phyloP scores from a whole-genome alignment of 768 basidiomycete genomes.

The Pleurotus sapidus region DNA sequence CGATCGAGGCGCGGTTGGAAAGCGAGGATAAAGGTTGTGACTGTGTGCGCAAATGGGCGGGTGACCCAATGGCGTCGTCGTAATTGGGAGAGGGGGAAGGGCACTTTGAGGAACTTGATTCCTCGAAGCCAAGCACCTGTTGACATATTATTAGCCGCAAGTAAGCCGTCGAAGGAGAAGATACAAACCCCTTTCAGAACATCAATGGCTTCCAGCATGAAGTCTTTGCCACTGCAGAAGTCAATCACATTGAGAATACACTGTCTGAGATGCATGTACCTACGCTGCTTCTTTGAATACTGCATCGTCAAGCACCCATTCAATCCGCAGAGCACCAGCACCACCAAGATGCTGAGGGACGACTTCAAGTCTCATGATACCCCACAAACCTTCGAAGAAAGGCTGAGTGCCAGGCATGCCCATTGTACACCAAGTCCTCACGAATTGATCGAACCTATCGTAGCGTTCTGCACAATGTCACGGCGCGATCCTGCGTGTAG shows the following conservation, averaged over 20 bases:
- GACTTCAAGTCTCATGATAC: constrained; percentile 75
- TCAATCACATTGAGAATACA: constrained; percentile 17
- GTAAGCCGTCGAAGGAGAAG: constrained; percentile 12
- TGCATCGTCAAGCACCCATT: constrained; percentile 94
- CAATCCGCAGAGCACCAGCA: constrained; percentile 66
- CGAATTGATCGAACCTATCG: constrained; percentile 72
- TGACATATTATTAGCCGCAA: constrained; percentile 5
- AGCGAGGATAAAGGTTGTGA: constrained; percentile 50
- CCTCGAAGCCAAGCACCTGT: constrained; percentile 10
- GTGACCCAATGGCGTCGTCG: constrained; percentile 31
- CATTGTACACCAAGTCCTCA: constrained; percentile 80
- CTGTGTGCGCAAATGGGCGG: constrained; percentile 51
- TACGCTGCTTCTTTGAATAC: constrained; percentile 94
- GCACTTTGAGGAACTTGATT: constrained; percentile 30
- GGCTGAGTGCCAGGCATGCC: constrained; percentile 89
- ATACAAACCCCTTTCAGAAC: constrained; percentile 84
- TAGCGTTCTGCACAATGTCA: constrained; percentile 49
- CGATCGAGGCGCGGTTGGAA: constrained; percentile 34
- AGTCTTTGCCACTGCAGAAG: constrained; percentile 77
- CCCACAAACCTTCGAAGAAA: constrained; percentile 80
- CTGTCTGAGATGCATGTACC: constrained; percentile 31
- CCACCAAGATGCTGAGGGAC: constrained; percentile 81
- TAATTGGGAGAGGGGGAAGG: constrained; percentile 26
- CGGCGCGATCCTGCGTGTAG: constrained; percentile 6
- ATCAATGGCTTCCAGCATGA: constrained; percentile 90